These are phyloP conservation scores for Neurospora hispaniola DNA, from an alignment of 495 filamentous ascomycete species.

Conservation along the genomic window DNA sequence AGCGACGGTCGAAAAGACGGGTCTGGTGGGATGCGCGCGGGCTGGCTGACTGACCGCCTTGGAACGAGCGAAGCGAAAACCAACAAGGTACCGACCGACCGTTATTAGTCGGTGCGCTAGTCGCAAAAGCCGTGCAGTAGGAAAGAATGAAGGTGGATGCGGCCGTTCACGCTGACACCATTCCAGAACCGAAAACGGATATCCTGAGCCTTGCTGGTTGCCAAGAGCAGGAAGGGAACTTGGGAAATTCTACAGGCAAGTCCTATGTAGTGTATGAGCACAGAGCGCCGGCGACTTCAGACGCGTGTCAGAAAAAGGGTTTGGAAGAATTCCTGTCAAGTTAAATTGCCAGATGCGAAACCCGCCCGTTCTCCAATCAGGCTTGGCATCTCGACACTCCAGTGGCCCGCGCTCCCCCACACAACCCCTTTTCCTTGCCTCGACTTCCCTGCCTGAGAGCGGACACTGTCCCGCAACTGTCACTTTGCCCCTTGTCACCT, in stretches of 20 bases:
- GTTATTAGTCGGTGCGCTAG: background rate
- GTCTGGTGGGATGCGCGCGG: background rate
- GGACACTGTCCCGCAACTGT: background rate
- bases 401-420: background rate
- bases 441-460: background rate
- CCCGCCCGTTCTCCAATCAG: constrained; percentile 4
- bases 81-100: background rate
- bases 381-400: constrained; percentile 9
- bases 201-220: background rate
- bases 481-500: background rate
- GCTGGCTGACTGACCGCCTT: constrained; percentile 2
- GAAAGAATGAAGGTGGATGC: constrained; percentile 3
- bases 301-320: constrained; percentile 18
- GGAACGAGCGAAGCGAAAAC: constrained; percentile 5
- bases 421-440: background rate
- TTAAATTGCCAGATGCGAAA: constrained; percentile 24
- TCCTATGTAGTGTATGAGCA: background rate
- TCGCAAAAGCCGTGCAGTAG: background rate
- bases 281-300: constrained; percentile 1
- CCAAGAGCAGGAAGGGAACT: background rate
- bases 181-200: background rate
- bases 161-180: background rate
- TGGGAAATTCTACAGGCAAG: background rate
- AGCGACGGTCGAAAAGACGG: constrained; percentile 3
- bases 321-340: constrained; percentile 15